Conservation (phyloP, 192 early-diverging fungal genomes). For the Gryganskiella cystojenkinii region DNA sequence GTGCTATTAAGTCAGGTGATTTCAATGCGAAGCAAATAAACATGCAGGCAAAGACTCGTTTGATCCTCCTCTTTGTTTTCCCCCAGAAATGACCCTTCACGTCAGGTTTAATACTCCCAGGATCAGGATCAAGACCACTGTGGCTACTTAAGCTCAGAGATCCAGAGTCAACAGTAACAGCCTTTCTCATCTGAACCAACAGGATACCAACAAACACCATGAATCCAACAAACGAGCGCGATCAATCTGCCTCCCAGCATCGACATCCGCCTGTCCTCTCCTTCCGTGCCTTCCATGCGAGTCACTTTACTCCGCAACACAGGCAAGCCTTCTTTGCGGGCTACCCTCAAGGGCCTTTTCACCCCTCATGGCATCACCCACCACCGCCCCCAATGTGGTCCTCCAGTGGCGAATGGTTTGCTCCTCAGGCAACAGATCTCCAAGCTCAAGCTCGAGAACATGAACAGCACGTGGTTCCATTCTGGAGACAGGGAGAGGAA, state of each 20-base stretch:
- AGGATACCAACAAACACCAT: too few relatives aligned
- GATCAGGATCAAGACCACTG: too few relatives aligned
- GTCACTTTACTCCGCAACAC: slow-evolving; percentile 2
- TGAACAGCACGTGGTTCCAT: not conserved
- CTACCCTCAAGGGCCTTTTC: not conserved
- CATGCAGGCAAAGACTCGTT: too few relatives aligned
- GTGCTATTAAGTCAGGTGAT: too few relatives aligned
- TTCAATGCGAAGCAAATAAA: too few relatives aligned
- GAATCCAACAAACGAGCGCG: not conserved
- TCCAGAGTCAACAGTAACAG: too few relatives aligned
- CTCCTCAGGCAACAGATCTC: not conserved
- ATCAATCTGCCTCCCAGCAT: not conserved
- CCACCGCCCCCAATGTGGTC: not conserved
- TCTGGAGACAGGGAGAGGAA: not conserved
- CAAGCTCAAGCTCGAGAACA: not conserved
- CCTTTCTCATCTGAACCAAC: too few relatives aligned
- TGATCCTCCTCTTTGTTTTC: too few relatives aligned
- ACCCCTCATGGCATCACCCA: not conserved
- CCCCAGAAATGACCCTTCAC: too few relatives aligned
- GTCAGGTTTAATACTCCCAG: too few relatives aligned
- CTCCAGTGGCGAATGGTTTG: too few relatives aligned
- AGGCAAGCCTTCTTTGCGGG: slow-evolving; percentile 10
- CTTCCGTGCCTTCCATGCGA: slow-evolving; percentile 19
- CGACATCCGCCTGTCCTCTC: slow-evolving; percentile 10
- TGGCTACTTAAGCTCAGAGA: too few relatives aligned